Conservation (phyloP, 2,329 filamentous ascomycete genomes). For the Pestalotiopsis sp. region DNA sequence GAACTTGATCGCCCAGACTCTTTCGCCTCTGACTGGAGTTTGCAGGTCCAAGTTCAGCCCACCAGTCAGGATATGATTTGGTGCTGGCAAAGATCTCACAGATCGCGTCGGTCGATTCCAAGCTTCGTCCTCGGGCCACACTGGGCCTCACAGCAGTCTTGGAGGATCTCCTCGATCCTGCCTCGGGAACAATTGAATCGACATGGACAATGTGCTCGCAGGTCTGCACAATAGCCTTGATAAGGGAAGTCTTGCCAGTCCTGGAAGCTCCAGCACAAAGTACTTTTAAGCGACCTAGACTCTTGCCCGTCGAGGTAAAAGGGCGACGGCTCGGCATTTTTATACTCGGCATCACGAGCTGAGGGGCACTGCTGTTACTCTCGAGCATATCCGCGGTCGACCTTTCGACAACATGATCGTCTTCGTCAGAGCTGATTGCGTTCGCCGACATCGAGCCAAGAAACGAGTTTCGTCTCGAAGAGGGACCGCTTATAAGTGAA, state of each 20-base stretch:
- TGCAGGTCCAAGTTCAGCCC: constrained; percentile 74
- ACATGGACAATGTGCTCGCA: constrained; percentile 95
- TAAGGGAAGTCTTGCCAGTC: constrained; percentile 84
- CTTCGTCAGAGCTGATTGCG: constrained; percentile 45
- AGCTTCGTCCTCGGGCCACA: constrained; percentile 21
- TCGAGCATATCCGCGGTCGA: constrained; percentile 40
- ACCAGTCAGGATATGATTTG: constrained; percentile 86
- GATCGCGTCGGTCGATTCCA: constrained; percentile 41
- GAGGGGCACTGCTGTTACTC: constrained; percentile 58
- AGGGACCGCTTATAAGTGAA: constrained; percentile 47
- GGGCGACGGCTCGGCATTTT: constrained; percentile 85
- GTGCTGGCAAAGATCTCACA: constrained; percentile 78
- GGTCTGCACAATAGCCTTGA: constrained; percentile 81
- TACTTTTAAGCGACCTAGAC: constrained; percentile 84
- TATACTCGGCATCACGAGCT: constrained; percentile 98
- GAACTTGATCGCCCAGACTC: constrained; percentile 71
- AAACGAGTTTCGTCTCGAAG: constrained; percentile 53
- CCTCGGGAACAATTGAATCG: constrained; percentile 58
- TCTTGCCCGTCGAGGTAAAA: constrained; percentile 84
- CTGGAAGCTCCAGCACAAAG: constrained; percentile 79
- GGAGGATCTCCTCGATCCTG: constrained; percentile 19
- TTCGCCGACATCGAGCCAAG: constrained; percentile 49
- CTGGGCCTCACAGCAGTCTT: constrained; percentile 12
- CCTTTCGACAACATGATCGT: constrained; percentile 45
- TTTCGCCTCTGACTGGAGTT: constrained; percentile 60